Conservation (phyloP, 495 filamentous ascomycete genomes). For the Aspergillus haitiensis region DNA sequence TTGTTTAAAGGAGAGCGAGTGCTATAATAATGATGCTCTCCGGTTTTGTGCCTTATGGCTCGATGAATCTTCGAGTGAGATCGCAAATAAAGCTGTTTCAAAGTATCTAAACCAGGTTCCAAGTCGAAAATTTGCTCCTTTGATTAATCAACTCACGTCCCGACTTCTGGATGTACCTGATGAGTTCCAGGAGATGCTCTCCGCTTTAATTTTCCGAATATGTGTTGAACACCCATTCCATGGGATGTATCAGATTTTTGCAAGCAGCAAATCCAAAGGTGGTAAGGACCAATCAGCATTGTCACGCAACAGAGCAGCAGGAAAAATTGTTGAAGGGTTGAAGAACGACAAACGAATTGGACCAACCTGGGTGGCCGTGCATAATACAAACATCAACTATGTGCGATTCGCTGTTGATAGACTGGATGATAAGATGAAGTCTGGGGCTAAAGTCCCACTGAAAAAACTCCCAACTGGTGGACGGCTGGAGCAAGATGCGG, state of each 20-base stretch:
- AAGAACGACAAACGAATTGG: slow-evolving; percentile 47
- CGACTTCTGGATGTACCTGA: slow-evolving; percentile 69
- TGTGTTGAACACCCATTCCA: slow-evolving; percentile 93
- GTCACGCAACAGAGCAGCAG: slow-evolving; percentile 71
- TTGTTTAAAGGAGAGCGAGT: slow-evolving; percentile 76
- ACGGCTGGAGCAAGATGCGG: slow-evolving; percentile 55
- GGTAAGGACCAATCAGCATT: slow-evolving; percentile 70
- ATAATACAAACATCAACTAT: slow-evolving; percentile 72
- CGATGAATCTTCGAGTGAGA: slow-evolving; percentile 68
- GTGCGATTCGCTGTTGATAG: slow-evolving; percentile 68
- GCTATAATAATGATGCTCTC: slow-evolving; percentile 83
- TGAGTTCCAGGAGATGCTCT: slow-evolving; percentile 74
- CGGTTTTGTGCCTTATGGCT: slow-evolving; percentile 97
- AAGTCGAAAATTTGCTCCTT: slow-evolving; percentile 83
- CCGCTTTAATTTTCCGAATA: slow-evolving; percentile 70
- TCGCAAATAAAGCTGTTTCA: slow-evolving; percentile 74
- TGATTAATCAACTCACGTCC: slow-evolving; percentile 96
- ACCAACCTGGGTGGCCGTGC: slow-evolving; percentile 63
- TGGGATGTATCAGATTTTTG: slow-evolving; percentile 93
- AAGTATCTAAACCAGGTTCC: slow-evolving; percentile 70
- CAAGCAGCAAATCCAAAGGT: slow-evolving; percentile 64
- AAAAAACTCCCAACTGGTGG: slow-evolving; percentile 57
- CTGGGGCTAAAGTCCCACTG: slow-evolving; percentile 62
- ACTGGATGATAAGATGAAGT: slow-evolving; percentile 60
- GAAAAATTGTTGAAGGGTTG: slow-evolving; percentile 61